A percentile compares a stretch with the other conserved stretches of the same genome.
Evolutionary conservation across 1,284 basidiomycete species (phyloP).

Genomic region (Lignosus rhinocerotis): DNA sequence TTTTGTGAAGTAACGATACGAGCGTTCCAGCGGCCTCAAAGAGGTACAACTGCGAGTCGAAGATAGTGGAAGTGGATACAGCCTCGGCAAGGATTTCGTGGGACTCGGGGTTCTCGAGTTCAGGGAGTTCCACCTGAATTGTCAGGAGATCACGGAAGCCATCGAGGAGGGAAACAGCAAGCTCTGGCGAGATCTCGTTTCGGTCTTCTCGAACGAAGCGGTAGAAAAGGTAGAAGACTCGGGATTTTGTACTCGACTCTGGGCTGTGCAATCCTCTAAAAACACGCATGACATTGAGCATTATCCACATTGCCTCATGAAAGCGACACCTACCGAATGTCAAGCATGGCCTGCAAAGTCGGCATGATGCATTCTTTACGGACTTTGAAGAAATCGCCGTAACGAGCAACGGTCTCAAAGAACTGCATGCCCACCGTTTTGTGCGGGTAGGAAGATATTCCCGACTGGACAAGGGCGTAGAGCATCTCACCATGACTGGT

Average conservation of each 20-base stretch:
- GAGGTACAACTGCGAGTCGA: slow-evolving; percentile 93
- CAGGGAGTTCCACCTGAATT: slow-evolving; percentile 68
- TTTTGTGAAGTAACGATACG: slow-evolving; percentile 73
- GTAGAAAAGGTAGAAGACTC: slow-evolving; percentile 92
- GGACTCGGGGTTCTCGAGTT: slow-evolving; percentile 60
- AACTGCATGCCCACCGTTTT: slow-evolving; percentile 90
- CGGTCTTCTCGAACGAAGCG: slow-evolving; percentile 89
- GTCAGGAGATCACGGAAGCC: slow-evolving; percentile 72
- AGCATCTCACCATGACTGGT: slow-evolving; percentile 93
- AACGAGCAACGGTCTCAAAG: slow-evolving; percentile 91
- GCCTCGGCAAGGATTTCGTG: slow-evolving; percentile 80
- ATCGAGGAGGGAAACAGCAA: slow-evolving; percentile 73
- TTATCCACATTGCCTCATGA: background rate
- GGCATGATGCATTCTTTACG: slow-evolving; percentile 85
- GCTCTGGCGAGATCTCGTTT: slow-evolving; percentile 76
- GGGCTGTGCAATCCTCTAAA: slow-evolving; percentile 88
- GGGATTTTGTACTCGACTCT: slow-evolving; percentile 70
- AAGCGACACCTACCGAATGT: slow-evolving; percentile 56
- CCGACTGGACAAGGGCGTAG: slow-evolving; percentile 80
- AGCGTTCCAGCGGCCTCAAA: slow-evolving; percentile 92
- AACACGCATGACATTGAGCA: slow-evolving; percentile 1
- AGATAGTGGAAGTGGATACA: slow-evolving; percentile 69
- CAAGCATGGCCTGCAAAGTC: slow-evolving; percentile 88
- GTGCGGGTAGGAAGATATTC: slow-evolving; percentile 84
- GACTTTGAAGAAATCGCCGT: slow-evolving; percentile 95